Evolutionary conservation across 345 rosid genomes (phyloP).

Genomic region (Mallotus nudiflorus): DNA sequence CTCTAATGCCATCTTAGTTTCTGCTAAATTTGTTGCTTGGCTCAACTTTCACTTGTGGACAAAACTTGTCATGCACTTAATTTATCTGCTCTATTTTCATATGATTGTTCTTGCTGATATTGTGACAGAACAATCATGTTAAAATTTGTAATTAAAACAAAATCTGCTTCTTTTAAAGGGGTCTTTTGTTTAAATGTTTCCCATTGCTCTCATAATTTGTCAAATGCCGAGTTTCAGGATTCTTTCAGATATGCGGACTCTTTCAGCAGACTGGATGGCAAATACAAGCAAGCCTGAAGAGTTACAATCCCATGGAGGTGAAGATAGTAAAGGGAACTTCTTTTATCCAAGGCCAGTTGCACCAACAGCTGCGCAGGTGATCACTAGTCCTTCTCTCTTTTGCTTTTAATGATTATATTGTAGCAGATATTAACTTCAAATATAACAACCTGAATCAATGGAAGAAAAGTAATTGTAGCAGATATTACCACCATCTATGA

Average conservation of each 20-base stretch:
- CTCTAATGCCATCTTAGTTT: neutral
- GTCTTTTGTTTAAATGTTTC: conserved; percentile 5
- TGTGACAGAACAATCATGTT: neutral
- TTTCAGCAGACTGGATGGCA: conserved; percentile 99
- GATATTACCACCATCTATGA: neutral
- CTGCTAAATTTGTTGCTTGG: neutral
- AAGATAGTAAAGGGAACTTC: conserved; percentile 72
- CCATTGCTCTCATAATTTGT: conserved; percentile 11
- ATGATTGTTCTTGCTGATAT: neutral
- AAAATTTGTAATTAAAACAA: conserved; percentile 1
- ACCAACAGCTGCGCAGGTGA: conserved; percentile 95
- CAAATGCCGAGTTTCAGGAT: conserved; percentile 60
- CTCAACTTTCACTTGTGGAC: no score
- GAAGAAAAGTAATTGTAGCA: neutral
- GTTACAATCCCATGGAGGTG: conserved; percentile 73
- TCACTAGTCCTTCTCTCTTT: neutral
- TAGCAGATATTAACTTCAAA: neutral
- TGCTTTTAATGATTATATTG: conserved; percentile 1
- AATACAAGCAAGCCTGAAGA: conserved; percentile 86
- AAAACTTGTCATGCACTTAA: neutral
- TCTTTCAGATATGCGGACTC: conserved; percentile 99
- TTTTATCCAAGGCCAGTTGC: conserved; percentile 97
- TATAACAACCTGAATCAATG: neutral
- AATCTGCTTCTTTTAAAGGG: conserved; percentile 10
- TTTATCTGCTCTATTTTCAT: neutral